phyloP scores from a whole-genome alignment of 352 stramenopile genomes.

The Halophytophthora polymorphica region DNA sequence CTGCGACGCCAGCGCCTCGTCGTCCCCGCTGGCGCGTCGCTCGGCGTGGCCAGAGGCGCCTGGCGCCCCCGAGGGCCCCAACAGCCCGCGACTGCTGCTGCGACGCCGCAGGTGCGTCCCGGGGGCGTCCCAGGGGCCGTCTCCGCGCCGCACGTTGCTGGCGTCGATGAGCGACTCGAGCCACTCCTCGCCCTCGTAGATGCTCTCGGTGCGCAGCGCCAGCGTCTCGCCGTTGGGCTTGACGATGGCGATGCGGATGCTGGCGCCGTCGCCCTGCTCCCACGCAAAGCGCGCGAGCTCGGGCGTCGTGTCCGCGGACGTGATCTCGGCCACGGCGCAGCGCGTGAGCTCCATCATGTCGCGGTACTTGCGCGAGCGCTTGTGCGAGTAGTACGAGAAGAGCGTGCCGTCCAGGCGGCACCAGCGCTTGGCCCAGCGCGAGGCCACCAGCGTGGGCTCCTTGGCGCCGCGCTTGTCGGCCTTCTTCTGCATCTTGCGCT shows the following conservation, averaged over 20 bases:
- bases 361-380: conserved; percentile 64
- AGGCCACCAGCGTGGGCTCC: conserved; percentile 51
- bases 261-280: conserved; percentile 44
- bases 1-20: conserved; percentile 4
- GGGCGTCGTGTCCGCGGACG: conserved; percentile 28
- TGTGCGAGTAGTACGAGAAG: conserved; percentile 83
- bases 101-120: conserved; percentile 33
- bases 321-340: conserved; percentile 74
- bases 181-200: conserved; percentile 82
- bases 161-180: conserved; percentile 73
- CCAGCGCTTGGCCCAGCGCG: conserved; percentile 83
- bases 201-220: conserved; percentile 68
- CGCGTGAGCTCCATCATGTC: conserved; percentile 71
- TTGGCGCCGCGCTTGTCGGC: conserved; percentile 46
- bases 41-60: conserved; percentile 10
- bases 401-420: conserved; percentile 72
- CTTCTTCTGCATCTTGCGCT: conserved; percentile 51
- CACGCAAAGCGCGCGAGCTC: conserved; percentile 55
- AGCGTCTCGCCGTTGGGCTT: conserved; percentile 68
- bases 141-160: conserved; percentile 39
- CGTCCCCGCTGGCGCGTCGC: conserved; percentile 13
- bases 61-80: conserved; percentile 1
- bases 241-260: conserved; percentile 71
- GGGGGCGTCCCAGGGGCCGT: conserved; percentile 33
- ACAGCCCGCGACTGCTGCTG: conserved; percentile 27